Evolutionary conservation across 768 basidiomycete species (phyloP), one percentile per base, ranked within the genome.

Genomic region (Trametes maxima): DNA sequence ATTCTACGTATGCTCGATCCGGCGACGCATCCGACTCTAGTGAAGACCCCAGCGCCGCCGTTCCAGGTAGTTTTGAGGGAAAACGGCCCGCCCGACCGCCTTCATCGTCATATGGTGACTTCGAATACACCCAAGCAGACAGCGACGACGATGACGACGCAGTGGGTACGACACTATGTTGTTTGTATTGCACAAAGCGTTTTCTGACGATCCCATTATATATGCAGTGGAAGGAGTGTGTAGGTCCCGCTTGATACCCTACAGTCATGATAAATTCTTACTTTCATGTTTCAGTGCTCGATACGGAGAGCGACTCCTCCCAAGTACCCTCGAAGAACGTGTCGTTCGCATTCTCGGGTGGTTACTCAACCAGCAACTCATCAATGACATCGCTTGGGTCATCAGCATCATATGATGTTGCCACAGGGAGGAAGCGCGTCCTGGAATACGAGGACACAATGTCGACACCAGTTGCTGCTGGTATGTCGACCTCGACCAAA

Each of bases 281-380:
- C 10, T 22, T 61, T 2, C 35, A 36, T 13, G 2, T 35, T 7
- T 0, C 43, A 66, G 65, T 63, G 16, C 36, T 60, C 19, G 59
- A 54, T 12, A 57, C 50, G 0, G 65, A 66, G 36, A 63, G 58
- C 24, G 59, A 64, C n/a, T 44, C 48, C 19, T 59, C 61, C 7
- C 12, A 33, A 5, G 24, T 43, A 2, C 45, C 53, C 12, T 58
- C 65, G 6, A 39, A 47, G 17, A 56, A 51, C 2, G 39, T n/a
- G 0, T 66, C 62, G 0, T 66, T 66, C 36, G 16, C 57, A 2
- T 60, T 60, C 40, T 59, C 51, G 1, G 46, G 19, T 14, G n/a
- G 35, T 16, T 25, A 21, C 3, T 54, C 44, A 3, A 33, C 28
- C 4, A 10, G 25, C 11, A 59, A 51, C 37, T 47, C 37, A 3